Evolutionary conservation across 176 grass and related monocot genomes (phyloP), one percentile per base, ranked within the genome.

Genomic region (Saccharum officinarum): DNA sequence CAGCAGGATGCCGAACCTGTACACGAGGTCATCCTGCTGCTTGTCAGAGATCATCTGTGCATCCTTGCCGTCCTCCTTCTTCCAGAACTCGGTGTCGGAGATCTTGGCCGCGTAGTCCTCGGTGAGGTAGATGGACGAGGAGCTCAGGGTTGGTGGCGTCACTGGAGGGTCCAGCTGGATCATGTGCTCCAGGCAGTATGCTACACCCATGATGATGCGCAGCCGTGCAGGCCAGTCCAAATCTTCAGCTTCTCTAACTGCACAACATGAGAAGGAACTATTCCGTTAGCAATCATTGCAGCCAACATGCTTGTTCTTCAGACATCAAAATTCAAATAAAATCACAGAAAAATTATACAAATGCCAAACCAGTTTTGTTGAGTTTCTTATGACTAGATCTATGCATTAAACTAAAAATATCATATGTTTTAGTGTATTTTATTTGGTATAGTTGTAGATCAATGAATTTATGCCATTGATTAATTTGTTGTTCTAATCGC

Each of bases 81-180:
- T 88, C 74, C 84, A 75, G 46, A 97, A 68, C 25, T 77, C 81
- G 36, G 90, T 46, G 81, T 97, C 92, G 1, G 90, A 88, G 79
- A 97, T 77, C 88, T 95, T 97, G 80, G 95, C 90, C 2, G 95
- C 92, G 61, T 97, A 91, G 71, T 97, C 95, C 65, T 97, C 90
- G 16, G 95, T 94, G 25, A 97, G 89, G 79, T 90, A 93, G 69
- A 98, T 92, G 38, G 85, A 92, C 5, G 85, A 93, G 3, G 95
- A 95, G 82, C 87, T 95, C 62, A 98, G 86, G n/a, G 52, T 73
- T 40, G 57, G 78, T 72, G 90, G 86, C n/a, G 39, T 41, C 16
- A 77, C 40, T 36, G 89, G 89, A 28, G 86, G 90, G 38, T 88
- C 71, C 17, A 92, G 85, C 22, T 88, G 88, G 65, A 70, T 82